Evolutionary conservation across 2,329 filamentous ascomycete genomes (phyloP).

Genomic region (Septoria linicola): DNA sequence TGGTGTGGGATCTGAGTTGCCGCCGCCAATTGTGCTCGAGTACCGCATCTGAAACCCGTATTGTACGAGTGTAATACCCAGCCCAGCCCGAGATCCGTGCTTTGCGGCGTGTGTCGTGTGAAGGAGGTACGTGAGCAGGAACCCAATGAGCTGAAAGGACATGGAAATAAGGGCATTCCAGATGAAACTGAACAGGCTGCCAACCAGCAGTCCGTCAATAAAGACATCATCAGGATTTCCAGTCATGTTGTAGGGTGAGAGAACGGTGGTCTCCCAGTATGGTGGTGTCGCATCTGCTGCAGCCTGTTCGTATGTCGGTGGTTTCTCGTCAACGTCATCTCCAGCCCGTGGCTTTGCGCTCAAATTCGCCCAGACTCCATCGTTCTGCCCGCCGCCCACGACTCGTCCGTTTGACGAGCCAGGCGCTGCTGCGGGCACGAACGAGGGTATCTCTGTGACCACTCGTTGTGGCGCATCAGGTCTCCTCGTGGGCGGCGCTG

Average conservation of each 20-base stretch:
- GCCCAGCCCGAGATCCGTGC: constrained; percentile 89
- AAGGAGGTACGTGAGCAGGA: constrained; percentile 94
- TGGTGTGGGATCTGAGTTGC: constrained; percentile 23
- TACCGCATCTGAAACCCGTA: constrained; percentile 93
- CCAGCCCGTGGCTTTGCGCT: constrained; percentile 83
- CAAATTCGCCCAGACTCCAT: constrained; percentile 95
- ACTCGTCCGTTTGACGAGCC: constrained; percentile 50
- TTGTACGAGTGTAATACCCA: constrained; percentile 92
- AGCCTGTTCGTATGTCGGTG: constrained; percentile 98
- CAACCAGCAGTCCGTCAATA: constrained; percentile 91
- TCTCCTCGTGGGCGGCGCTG: constrained; percentile 21
- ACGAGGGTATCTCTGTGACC: constrained; percentile 56
- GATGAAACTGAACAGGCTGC: constrained; percentile 80
- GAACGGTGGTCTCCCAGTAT: constrained; percentile 98
- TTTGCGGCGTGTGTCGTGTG: constrained; percentile 98
- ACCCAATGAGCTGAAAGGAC: constrained; percentile 95
- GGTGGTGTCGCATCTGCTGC: constrained; percentile 93
- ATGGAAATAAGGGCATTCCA: constrained; percentile 97
- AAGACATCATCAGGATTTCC: constrained; percentile 92
- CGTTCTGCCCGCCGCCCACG: constrained; percentile 69
- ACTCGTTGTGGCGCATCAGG: constrained; percentile 46
- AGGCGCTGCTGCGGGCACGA: constrained; percentile 39
- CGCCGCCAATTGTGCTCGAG: constrained; percentile 40
- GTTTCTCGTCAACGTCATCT: constrained; percentile 82
- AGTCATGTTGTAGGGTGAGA: constrained; percentile 84